Percentiles rank a stretch among this genome's conserved stretches.
phyloP scores from a whole-genome alignment of 75 land plant genomes.

The Cunninghamia lanceolata region DNA sequence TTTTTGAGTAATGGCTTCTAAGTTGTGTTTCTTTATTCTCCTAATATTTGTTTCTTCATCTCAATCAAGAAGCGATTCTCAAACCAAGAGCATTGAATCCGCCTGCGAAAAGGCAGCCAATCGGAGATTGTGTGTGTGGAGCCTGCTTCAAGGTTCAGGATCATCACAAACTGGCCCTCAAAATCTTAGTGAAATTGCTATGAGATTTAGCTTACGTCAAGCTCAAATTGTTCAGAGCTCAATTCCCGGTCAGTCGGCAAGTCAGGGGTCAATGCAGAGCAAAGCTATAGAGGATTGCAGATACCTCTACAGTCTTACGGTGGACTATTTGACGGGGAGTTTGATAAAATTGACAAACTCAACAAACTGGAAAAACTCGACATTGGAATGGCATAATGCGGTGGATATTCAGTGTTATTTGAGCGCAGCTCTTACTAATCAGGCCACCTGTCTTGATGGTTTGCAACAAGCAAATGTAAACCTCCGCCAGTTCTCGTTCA shows the following conservation, averaged over 20 bases:
- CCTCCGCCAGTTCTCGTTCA: not conserved
- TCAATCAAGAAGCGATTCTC: too few relatives aligned
- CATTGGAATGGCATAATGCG: not conserved
- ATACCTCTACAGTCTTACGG: not conserved
- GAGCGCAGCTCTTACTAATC: constrained; percentile 20
- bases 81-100: not conserved
- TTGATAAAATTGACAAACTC: not conserved
- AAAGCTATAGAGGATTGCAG: not conserved
- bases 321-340: not conserved
- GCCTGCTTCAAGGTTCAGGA: not conserved
- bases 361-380: too few relatives aligned
- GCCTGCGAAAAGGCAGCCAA: not conserved
- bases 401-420: constrained; percentile 14
- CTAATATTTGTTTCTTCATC: too few relatives aligned
- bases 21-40: too few relatives aligned
- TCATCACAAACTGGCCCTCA: not conserved
- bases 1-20: too few relatives aligned
- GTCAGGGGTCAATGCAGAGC: not conserved
- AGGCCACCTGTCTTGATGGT: constrained; percentile 21
- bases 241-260: not conserved
- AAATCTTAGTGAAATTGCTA: not conserved
- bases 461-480: not conserved
- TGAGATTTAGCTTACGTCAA: not conserved
- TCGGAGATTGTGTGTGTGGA: not conserved
- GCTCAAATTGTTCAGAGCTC: not conserved